Percentiles rank a stretch among this genome's conserved stretches.
These are phyloP conservation scores for Cinnamomum micranthum DNA, from an alignment of 164 flowering plant species.

Conservation along the genomic window DNA sequence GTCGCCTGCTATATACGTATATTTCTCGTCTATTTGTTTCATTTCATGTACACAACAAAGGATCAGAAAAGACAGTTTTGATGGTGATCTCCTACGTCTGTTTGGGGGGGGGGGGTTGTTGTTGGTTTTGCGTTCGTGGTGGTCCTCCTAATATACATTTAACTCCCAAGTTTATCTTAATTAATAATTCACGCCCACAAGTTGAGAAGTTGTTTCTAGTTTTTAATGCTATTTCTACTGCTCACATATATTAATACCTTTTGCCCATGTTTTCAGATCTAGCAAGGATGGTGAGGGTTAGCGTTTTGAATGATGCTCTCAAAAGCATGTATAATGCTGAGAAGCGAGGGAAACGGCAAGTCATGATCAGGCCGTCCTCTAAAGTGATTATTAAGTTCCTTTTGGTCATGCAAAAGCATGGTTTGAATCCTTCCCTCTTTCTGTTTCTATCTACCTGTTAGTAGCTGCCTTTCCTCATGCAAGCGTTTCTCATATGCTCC, in stretches of 20 bases:
- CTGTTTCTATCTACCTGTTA: not conserved
- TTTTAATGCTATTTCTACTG: not conserved
- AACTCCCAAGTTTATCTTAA: too few relatives aligned
- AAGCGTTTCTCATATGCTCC: not conserved
- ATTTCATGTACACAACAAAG: too few relatives aligned
- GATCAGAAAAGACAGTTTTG: too few relatives aligned
- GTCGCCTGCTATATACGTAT: too few relatives aligned
- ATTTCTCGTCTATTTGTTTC: too few relatives aligned
- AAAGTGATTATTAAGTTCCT: constrained; percentile 30
- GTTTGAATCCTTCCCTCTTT: constrained; percentile 4
- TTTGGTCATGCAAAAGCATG: constrained; percentile 34
- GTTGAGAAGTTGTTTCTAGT: not conserved
- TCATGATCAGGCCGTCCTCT: constrained; percentile 34
- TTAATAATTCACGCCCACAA: too few relatives aligned
- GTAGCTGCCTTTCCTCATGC: not conserved
- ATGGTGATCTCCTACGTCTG: too few relatives aligned
- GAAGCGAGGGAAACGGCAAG: constrained; percentile 36
- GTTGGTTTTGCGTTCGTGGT: too few relatives aligned
- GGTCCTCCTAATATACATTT: too few relatives aligned
- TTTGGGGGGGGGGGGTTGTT: too few relatives aligned
- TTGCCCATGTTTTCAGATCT: not conserved
- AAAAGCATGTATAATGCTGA: constrained; percentile 41
- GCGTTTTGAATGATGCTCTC: constrained; percentile 33
- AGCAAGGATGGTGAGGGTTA: constrained; percentile 18
- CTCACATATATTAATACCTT: not conserved